Conservation (phyloP, 495 filamentous ascomycete genomes). For the Penicillium argentinense region DNA sequence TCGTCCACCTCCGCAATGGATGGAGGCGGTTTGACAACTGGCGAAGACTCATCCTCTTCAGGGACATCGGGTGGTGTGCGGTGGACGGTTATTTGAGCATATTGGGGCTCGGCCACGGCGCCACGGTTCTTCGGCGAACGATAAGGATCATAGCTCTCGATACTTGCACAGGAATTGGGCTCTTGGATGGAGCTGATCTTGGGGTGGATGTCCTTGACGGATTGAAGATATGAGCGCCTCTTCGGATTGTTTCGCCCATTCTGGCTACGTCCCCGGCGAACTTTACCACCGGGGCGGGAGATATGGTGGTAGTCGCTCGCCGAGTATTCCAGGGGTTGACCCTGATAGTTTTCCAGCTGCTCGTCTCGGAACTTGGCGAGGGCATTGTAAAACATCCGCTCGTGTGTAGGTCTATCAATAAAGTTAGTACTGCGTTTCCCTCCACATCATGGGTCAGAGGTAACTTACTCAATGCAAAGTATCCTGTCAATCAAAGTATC, state of each 20-base stretch:
- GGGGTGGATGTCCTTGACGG: conserved; percentile 59
- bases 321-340: conserved; percentile 70
- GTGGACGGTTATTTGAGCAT: conserved; percentile 68
- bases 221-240: conserved; percentile 67
- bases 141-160: conserved; percentile 80
- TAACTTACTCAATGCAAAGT: conserved; percentile 64
- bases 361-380: conserved; percentile 78
- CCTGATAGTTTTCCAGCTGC: conserved; percentile 78
- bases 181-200: conserved; percentile 46
- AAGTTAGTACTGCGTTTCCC: too few relatives aligned
- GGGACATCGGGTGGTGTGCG: conserved; percentile 29
- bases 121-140: conserved; percentile 60
- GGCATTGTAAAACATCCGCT: conserved; percentile 87
- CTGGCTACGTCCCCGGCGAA: conserved; percentile 18
- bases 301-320: conserved; percentile 86
- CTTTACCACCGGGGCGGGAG: conserved; percentile 38
- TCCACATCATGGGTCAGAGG: too few relatives aligned
- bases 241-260: conserved; percentile 41
- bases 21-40: conserved; percentile 20
- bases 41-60: conserved; percentile 6
- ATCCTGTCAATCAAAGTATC: conserved; percentile 67
- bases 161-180: conserved; percentile 42
- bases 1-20: conserved; percentile 28
- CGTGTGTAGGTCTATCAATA: conserved; percentile 67
- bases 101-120: conserved; percentile 38